Conservation (phyloP, 1,139 yeast species). For the Debaryomycetaceae sp. region DNA sequence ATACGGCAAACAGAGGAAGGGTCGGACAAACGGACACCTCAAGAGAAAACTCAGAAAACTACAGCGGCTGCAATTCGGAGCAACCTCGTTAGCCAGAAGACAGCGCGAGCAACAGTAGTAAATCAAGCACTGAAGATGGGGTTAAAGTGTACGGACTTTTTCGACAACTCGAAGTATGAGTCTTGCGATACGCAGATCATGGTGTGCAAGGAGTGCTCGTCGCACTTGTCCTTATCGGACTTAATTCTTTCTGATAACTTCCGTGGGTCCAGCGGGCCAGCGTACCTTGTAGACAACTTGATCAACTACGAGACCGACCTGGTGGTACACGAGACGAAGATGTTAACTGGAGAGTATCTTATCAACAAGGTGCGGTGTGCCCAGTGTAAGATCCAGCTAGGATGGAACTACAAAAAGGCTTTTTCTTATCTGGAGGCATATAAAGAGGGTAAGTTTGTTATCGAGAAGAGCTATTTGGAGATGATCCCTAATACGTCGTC, state of each 20-base stretch:
- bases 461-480: constrained; percentile 46
- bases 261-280: constrained; percentile 51
- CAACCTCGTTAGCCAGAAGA: background rate
- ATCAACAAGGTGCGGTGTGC: constrained; percentile 65
- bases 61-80: background rate
- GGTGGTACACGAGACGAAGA: constrained; percentile 35
- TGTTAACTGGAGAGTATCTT: constrained; percentile 71
- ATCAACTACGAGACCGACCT: constrained; percentile 39
- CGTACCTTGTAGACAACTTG: constrained; percentile 48
- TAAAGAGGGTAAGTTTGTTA: constrained; percentile 76
- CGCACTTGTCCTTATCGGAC: constrained; percentile 48
- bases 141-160: constrained; percentile 36
- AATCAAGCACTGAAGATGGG: constrained; percentile 24
- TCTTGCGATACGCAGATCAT: constrained; percentile 39
- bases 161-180: constrained; percentile 34
- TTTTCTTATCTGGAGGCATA: constrained; percentile 55
- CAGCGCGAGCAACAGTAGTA: background rate
- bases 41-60: no score
- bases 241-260: constrained; percentile 50
- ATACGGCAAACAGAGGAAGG: no score
- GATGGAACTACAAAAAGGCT: constrained; percentile 77
- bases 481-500: constrained; percentile 25
- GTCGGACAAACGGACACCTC: no score
- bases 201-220: constrained; percentile 50
- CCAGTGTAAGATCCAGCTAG: constrained; percentile 60